Evolutionary conservation across 2,329 filamentous ascomycete genomes (phyloP), one percentile per base, ranked within the genome.

Genomic region (Colletotrichum limetticola): DNA sequence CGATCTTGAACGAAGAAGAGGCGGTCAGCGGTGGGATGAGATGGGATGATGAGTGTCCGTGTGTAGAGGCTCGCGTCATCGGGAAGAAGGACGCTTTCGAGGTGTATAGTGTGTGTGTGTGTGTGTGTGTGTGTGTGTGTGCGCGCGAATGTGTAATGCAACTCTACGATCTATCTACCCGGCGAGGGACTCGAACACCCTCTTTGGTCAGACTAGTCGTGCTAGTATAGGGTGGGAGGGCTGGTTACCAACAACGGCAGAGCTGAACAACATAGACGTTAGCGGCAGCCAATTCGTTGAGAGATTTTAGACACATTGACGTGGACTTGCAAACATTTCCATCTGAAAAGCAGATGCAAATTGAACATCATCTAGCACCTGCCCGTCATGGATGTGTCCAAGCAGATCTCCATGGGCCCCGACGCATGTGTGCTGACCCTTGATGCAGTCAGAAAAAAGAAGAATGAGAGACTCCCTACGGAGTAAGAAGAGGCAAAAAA

Each of bases 1-100:
- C 32, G 46, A 61, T 70, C 55, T 72, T n/a, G 70, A 46, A 64
- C 61, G 60, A 66, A 57, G 30, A 60, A 60, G 68, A 65, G 55
- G 66, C 55, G 70, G 66, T 65, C 70, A 72, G 60, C 60, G 22
- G 49, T 59, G 60, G 56, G 26, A 58, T 14, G 46, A 59, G 30
- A 58, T 58, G 56, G 56, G 28, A 58, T 58, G 56, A 32, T 49
- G 42, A 49, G 42, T 49, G 42, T 49, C 42, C 42, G 42, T 49
- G 42, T 49, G 42, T 19, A 22, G 19, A 22, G 19, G 42, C 37
- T 4, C 37, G 16, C 37, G 37, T 42, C 37, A 57, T 32, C 28
- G 55, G 26, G 11, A 11, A 28, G 9, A 32, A 57, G 26, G 16
- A 28, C 19, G 42, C 35, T 32, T 35, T 35, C 11, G 32, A 35